Evolutionary conservation across 805 yeast species (phyloP), one percentile per base, ranked within the genome.

Genomic region (Wickerhamomyces queroliae): DNA sequence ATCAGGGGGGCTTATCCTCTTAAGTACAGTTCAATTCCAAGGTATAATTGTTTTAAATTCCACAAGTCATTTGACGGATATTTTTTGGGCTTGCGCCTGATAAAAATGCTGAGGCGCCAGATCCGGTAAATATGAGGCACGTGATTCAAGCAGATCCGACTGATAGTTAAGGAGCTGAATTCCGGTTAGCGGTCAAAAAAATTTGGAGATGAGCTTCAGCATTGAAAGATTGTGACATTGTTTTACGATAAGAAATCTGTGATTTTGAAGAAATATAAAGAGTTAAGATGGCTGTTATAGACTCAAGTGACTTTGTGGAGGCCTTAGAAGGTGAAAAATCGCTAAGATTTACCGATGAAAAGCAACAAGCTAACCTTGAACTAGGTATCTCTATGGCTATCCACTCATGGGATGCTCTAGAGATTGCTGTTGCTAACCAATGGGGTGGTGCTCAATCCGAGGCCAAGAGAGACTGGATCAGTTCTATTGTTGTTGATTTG

Each of bases 381-480:
- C 72, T 93, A 12, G 99, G 97, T 10, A 90, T 87, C 2, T 82
- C 96, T 23, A 84, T 90, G 95, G 80, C 85, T 26, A 63, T 93
- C n/a, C 78, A 90, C 59, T 72, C 74, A 42, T 93, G 99, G 99
- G 93, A 89, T 43, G 89, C 84, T 19, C 66, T 93, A 37, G 72
- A 76, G 35, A 83, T 85, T 1, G 99, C 99, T 0, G 98, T 93
- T 9, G 95, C 78, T 6, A 88, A 86, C 58, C 68, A 72, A 23
- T 93, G 99, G 98, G 99, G 99, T 43, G 99, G 99, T 1, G 80
- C 96, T 12, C 84, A 86, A 26, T 82, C 95, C 12, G 77, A 73
- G 1, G 97, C 86, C 28, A 93, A 93, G 61, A 73, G 99, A 55
- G 99, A 93, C 59, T 93, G 99, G 99, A 73, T 91, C 47, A 77